phyloP scores from a whole-genome alignment of 2,329 filamentous ascomycete species.

The Penicillium verrucosum region DNA sequence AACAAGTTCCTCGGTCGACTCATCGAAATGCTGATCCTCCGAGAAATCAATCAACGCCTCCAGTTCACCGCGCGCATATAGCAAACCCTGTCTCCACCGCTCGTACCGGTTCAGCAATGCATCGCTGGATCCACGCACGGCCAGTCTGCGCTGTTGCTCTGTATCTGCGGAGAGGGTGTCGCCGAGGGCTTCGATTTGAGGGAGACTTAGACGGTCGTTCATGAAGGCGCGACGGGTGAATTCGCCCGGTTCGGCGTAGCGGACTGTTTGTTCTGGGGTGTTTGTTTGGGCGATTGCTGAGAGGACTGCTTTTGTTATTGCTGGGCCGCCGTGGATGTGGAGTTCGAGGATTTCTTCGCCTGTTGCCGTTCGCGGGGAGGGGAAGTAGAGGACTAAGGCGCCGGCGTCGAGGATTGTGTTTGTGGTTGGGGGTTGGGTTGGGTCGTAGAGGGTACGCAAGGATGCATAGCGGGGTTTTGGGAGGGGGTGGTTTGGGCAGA shows the following conservation, averaged over 20 bases:
- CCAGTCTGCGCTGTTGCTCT: constrained; percentile 85
- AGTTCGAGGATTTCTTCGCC: constrained; percentile 91
- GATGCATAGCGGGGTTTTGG: constrained; percentile 64
- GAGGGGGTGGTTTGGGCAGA: constrained; percentile 55
- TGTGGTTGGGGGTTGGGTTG: constrained; percentile 37
- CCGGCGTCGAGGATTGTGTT: constrained; percentile 65
- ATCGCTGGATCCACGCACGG: constrained; percentile 72
- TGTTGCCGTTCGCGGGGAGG: constrained; percentile 75
- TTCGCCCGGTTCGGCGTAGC: constrained; percentile 91
- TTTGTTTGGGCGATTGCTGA: constrained; percentile 62
- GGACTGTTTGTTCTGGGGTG: constrained; percentile 48
- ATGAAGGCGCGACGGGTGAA: constrained; percentile 92
- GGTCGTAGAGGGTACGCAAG: constrained; percentile 70
- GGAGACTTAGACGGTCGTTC: constrained; percentile 78
- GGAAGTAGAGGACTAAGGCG: constrained; percentile 80
- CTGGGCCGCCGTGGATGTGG: constrained; percentile 88
- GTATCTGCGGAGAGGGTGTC: constrained; percentile 67
- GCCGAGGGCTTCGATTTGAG: constrained; percentile 69
- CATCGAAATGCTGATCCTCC: constrained; percentile 96
- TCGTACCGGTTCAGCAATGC: constrained; percentile 74
- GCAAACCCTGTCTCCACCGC: constrained; percentile 69
- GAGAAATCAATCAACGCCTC: constrained; percentile 97
- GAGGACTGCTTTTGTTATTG: constrained; percentile 83
- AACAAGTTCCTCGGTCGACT: constrained; percentile 71
- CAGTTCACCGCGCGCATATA: constrained; percentile 82